Base-by-base conservation (phyloP, 73 alveolate genomes). In the Symbiodinium pilosum region DNA sequence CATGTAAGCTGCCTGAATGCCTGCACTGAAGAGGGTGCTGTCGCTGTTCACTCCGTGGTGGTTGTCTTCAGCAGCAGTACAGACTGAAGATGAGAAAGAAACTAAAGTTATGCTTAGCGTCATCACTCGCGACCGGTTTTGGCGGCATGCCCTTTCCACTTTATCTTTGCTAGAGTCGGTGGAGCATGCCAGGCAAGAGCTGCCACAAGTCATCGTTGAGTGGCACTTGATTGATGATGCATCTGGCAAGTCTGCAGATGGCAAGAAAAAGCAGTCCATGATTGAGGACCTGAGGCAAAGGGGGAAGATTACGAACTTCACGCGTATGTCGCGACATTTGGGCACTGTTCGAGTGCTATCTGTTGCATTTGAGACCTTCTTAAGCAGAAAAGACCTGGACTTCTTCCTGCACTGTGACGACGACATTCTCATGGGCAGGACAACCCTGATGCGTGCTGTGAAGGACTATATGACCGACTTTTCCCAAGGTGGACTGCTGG, bases 221-320 rank as follows among this genome's bases (percentile, higher is more conserved):
- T 87, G 94, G 94, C 94, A 87, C 41, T 28, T 87, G 41, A 21
- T 87, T 21, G 94, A 87, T 39, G 94, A 87, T 38, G 94, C 94
- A 41, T 21, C 85, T 7, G 30, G 39, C 59, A 24, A 16, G 28
- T 24, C 47, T 11, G 75, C 43, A 9, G 38, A 38, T 16, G 30
- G 38, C 1, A 38, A 56, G 64, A 26, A 34, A 43, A 87, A 87
- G 94, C 40, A 52, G 69, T 52, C 39, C 28, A 87, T 87, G 94
- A 36, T 87, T 26, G n/a, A 34, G 18, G 94, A 87, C 42, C 41
- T 87, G 59, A 43, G 38, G 14, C 43, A 87, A 47, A 47, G 85
- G 0, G 75, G 75, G 56, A 21, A 81, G 94, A 51, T 87, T 43
- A 43, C 41, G 59, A 87, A 87, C 84, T 87, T 52, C 64, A 87